These are phyloP conservation scores for Fusarium transvaalense DNA, from an alignment of 2,329 filamentous ascomycete genomes.

Conservation along the genomic window DNA sequence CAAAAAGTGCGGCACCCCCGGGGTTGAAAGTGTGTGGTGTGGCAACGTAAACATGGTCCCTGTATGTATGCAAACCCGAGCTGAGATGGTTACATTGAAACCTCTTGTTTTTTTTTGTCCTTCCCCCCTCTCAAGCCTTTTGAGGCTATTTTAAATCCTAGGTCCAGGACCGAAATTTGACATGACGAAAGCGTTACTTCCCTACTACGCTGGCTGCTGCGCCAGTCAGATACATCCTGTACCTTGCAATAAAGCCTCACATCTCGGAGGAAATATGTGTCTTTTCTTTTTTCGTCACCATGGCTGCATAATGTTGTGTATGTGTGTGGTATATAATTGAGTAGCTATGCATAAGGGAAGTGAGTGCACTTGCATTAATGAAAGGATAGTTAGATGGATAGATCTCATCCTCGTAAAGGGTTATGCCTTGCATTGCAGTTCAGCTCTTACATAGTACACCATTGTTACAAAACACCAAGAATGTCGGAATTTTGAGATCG, in stretches of 20 bases:
- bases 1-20: constrained; percentile 4
- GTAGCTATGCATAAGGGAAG: constrained; percentile 13
- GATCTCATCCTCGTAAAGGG: background rate
- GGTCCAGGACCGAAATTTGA: background rate
- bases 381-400: background rate
- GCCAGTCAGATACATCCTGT: constrained; percentile 1
- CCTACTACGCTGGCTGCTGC: background rate
- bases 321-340: constrained; percentile 3
- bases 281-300: constrained; percentile 10
- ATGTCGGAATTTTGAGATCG: background rate
- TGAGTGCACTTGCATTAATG: constrained; percentile 1
- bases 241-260: constrained; percentile 12
- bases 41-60: background rate
- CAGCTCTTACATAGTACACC: background rate
- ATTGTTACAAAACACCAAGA: background rate
- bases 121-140: background rate
- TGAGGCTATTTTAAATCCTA: constrained; percentile 25
- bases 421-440: constrained; percentile 1
- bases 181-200: background rate
- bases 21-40: constrained; percentile 3
- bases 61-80: constrained; percentile 20
- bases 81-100: constrained; percentile 29
- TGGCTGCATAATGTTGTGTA: background rate
- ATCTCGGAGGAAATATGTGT: constrained; percentile 8
- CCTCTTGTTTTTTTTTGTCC: no score